Conservation (phyloP, 2,329 filamentous ascomycete species). For the Aspergillus transmontanensis region DNA sequence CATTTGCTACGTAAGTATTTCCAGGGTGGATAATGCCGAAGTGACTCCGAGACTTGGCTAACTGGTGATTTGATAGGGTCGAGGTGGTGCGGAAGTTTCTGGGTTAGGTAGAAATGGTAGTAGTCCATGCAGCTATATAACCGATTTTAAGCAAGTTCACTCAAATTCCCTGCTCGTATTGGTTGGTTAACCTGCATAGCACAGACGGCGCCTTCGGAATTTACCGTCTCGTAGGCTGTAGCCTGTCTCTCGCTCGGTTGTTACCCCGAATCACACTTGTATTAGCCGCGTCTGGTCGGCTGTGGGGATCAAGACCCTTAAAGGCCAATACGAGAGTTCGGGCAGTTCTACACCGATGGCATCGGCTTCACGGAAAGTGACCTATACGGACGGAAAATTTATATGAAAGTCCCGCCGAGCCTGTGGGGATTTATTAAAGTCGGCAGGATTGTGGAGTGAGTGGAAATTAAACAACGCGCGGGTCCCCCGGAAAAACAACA, state of each 20-base stretch:
- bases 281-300: not conserved
- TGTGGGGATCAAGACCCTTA: not conserved
- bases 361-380: not conserved
- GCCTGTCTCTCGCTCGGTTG: not conserved
- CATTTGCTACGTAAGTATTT: conserved; percentile 69
- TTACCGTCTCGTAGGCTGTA: not conserved
- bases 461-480: not conserved
- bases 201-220: not conserved
- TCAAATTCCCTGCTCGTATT: not conserved
- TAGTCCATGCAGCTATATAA: not conserved
- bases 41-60: not conserved
- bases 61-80: not conserved
- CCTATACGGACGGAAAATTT: not conserved
- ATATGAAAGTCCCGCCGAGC: not conserved
- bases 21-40: not conserved
- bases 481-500: not conserved
- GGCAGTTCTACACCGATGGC: not conserved
- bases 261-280: not conserved
- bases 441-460: not conserved
- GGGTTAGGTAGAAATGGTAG: not conserved
- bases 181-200: not conserved
- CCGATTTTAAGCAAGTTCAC: no score
- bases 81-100: not conserved
- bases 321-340: not conserved
- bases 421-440: not conserved